Evolutionary conservation across 805 yeast genomes (phyloP), one percentile per base, ranked within the genome.

Genomic region (Candida andamanensis): DNA sequence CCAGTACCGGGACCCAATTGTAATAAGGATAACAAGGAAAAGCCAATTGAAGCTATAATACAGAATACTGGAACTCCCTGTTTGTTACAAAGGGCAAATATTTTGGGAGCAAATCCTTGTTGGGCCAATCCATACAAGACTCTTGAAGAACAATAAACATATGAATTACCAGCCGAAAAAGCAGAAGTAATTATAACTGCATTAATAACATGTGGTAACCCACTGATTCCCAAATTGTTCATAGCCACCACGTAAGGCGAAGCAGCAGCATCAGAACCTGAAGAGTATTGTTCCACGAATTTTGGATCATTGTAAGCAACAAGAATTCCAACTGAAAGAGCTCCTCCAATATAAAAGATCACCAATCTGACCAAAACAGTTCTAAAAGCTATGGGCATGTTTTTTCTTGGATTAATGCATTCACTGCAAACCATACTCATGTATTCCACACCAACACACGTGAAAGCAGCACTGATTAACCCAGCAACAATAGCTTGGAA

Each of bases 211-310:
- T 80, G 74, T 19, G 94, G 94, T 29, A 85, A 63, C 0, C 72
- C 79, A 20, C 63, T 72, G 33, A 86, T 80, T 1, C 74, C 71
- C 47, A 85, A 59, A 34, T 67, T 69, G 34, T 62, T 58, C 86
- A 86, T 85, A 2, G 90, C 90, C 46, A 86, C 75, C 31, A 84
- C 92, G 48, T 80, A 85, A 0, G 95, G 95, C 11, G 89, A 76
- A 11, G 84, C 76, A 21, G 57, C 57, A 13, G 57, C 58, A 13
- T 46, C 28, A 1, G 50, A 49, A 33, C 38, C 45, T 30, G 24
- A 37, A 30, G 33, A 33, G 35, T 32, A 37, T 32, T 40, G 41
- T 37, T 42, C 41, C 34, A 41, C 39, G 36, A 35, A 42, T 13
- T 21, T 33, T 15, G 26, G 34, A 28, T 41, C 44, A 37, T 52